Conservation (phyloP, 257 asterid species). For the Verbascum thapsus region DNA sequence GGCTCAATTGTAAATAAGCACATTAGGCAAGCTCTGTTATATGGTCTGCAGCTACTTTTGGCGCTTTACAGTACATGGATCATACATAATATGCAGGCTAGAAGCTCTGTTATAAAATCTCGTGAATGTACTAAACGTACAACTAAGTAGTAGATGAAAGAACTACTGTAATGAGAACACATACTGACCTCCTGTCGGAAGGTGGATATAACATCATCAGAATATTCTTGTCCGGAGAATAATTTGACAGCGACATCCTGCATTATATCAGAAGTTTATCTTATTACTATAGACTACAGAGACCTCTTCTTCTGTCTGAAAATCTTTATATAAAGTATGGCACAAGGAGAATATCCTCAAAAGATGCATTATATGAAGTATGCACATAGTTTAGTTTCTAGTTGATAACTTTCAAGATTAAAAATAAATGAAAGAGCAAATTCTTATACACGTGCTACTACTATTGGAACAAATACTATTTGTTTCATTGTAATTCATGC, state of each 20-base stretch:
- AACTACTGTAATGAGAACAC: slow-evolving; percentile 9
- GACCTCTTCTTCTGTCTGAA: neutral
- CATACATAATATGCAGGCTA: neutral
- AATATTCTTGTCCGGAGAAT: slow-evolving; percentile 87
- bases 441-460: neutral
- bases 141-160: neutral
- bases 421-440: neutral
- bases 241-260: slow-evolving; percentile 99
- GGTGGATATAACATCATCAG: slow-evolving; percentile 75
- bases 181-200: slow-evolving; percentile 86
- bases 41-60: slow-evolving; percentile 6
- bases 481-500: slow-evolving; percentile 8
- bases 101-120: slow-evolving; percentile 6
- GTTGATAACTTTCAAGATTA: slow-evolving; percentile 3
- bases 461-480: neutral
- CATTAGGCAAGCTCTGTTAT: slow-evolving; percentile 12
- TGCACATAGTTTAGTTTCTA: slow-evolving; percentile 12
- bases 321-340: neutral
- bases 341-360: slow-evolving; percentile 1
- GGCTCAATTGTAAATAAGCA: slow-evolving; percentile 1
- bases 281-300: slow-evolving; percentile 29
- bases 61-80: slow-evolving; percentile 11
- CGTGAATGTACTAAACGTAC: slow-evolving; percentile 5
- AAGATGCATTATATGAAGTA: neutral
- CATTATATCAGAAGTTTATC: slow-evolving; percentile 27